phyloP scores from a whole-genome alignment of 441 rosid genomes.

The Arabidopsis hybrid region DNA sequence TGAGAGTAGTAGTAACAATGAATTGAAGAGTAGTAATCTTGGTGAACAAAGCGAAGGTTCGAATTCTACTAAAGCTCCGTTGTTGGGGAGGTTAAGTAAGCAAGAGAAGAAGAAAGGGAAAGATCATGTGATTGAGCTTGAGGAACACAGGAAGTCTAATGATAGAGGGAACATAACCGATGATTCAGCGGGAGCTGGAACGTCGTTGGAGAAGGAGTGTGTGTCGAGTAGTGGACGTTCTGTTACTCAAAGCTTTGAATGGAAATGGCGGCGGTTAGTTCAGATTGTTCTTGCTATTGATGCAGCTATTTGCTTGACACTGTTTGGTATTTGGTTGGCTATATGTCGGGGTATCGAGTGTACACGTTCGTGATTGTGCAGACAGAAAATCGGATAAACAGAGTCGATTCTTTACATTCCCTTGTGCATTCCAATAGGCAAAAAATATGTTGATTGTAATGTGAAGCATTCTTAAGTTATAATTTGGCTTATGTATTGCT shows the following conservation, averaged over 20 bases:
- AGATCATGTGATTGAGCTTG: conserved; percentile 64
- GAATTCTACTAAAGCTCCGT: conserved; percentile 72
- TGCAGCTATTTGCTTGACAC: conserved; percentile 70
- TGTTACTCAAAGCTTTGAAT: conserved; percentile 56
- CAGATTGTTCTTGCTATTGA: conserved; percentile 75
- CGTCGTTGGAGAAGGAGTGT: conserved; percentile 63
- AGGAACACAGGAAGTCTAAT: conserved; percentile 64
- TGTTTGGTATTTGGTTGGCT: conserved; percentile 73
- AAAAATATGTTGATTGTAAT: conserved; percentile 21
- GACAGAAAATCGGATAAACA: conserved; percentile 14
- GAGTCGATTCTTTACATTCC: conserved; percentile 21
- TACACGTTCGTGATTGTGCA: conserved; percentile 44
- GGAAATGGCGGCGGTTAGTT: conserved; percentile 79
- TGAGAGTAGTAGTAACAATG: conserved; percentile 36
- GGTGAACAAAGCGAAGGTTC: conserved; percentile 42
- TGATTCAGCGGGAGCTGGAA: conserved; percentile 51
- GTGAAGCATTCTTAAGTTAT: neutral
- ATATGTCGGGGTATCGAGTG: conserved; percentile 72
- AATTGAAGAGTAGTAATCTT: conserved; percentile 34
- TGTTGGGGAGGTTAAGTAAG: conserved; percentile 64
- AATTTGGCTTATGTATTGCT: conserved; percentile 19
- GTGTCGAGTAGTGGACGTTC: conserved; percentile 71
- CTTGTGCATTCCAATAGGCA: conserved; percentile 14
- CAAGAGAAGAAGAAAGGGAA: conserved; percentile 76
- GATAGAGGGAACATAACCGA: conserved; percentile 59